Conservation (phyloP, 768 basidiomycete genomes). For the Hygrocybe coccinea region DNA sequence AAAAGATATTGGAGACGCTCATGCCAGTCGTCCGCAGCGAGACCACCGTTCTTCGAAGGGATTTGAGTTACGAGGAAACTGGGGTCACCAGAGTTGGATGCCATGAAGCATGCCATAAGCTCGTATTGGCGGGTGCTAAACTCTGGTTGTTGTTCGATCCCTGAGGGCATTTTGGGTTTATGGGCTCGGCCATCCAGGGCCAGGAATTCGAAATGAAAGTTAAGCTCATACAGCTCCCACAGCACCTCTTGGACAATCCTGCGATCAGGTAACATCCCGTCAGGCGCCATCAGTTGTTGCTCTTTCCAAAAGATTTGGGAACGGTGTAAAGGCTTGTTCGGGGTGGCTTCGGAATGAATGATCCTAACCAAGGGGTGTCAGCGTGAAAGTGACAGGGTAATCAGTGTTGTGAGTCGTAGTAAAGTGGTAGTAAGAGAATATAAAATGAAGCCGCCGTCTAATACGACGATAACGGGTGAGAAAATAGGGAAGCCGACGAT, state of each 20-base stretch:
- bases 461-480: too few relatives aligned
- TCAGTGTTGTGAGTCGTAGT: too few relatives aligned
- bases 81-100: neutral
- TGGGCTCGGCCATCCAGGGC: neutral
- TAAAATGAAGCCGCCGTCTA: too few relatives aligned
- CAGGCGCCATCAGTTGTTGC: neutral
- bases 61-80: neutral
- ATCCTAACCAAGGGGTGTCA: too few relatives aligned
- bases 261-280: too few relatives aligned
- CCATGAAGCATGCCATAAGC: neutral
- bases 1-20: neutral
- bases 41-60: neutral
- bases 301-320: neutral
- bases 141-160: neutral
- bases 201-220: neutral
- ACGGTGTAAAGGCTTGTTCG: too few relatives aligned
- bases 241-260: neutral
- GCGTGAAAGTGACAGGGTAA: too few relatives aligned
- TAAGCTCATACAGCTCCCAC: neutral
- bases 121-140: neutral
- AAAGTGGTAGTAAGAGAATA: too few relatives aligned
- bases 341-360: too few relatives aligned
- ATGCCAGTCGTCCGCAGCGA: neutral
- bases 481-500: too few relatives aligned
- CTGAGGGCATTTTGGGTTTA: neutral